Conservation (phyloP, 129 eudicot species). For the Tanacetum coccineum region DNA sequence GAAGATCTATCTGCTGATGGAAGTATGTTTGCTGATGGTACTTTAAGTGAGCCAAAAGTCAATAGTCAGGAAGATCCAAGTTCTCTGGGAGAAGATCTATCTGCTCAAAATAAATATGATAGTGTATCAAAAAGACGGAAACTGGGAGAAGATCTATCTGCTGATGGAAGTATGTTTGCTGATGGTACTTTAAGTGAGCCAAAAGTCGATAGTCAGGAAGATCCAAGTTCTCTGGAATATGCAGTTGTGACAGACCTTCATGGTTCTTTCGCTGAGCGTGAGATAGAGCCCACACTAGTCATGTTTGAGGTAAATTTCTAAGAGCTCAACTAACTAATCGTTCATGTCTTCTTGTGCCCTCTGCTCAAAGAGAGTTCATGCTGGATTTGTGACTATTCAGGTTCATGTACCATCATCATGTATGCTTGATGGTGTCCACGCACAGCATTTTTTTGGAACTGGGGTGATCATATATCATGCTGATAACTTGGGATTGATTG, state of each 20-base stretch:
- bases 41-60: constrained; percentile 42
- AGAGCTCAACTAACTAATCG: constrained; percentile 12
- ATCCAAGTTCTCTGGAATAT: no score
- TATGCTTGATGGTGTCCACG: constrained; percentile 93
- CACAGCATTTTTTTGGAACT: constrained; percentile 89
- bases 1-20: constrained; percentile 35
- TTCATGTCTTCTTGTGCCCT: constrained; percentile 1
- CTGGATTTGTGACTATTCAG: constrained; percentile 26
- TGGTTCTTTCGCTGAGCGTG: no score
- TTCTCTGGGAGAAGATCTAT: no score
- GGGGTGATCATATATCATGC: constrained; percentile 93
- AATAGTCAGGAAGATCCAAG: constrained; percentile 16
- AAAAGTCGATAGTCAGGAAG: constrained; percentile 29
- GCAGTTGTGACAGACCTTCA: no score
- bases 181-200: constrained; percentile 41
- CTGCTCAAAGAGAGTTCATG: constrained; percentile 8
- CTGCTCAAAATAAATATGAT: constrained; percentile 47
- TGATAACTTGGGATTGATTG: constrained; percentile 75
- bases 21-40: constrained; percentile 14
- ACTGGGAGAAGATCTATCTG: constrained; percentile 47
- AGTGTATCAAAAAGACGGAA: constrained; percentile 56
- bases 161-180: no score
- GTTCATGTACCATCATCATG: constrained; percentile 93
- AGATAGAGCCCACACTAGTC: no score
- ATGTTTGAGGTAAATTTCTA: background rate